A percentile compares a stretch with the other conserved stretches of the same genome.
phyloP scores from a whole-genome alignment of 805 yeast species.

The Debaryomyces hansenii region DNA sequence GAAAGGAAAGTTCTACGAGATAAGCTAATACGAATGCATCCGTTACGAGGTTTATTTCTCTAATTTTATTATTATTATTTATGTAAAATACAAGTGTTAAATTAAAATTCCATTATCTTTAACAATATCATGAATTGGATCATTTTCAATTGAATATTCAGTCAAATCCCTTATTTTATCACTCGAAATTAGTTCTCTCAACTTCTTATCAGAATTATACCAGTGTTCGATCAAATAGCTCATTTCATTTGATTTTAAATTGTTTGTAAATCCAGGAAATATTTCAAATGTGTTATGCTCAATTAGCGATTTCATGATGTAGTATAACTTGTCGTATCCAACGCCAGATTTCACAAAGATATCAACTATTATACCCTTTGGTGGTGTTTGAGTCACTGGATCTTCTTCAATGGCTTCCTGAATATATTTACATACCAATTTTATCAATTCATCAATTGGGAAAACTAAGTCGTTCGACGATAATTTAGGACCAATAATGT shows the following conservation, averaged over 20 bases:
- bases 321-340: constrained; percentile 63
- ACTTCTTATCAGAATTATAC: constrained; percentile 63
- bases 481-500: constrained; percentile 61
- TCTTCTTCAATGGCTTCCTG: constrained; percentile 35
- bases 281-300: constrained; percentile 57
- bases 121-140: constrained; percentile 49
- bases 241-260: constrained; percentile 53
- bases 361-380: constrained; percentile 60
- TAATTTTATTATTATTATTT: neutral
- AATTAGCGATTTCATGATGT: constrained; percentile 59
- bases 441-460: constrained; percentile 71
- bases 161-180: constrained; percentile 46
- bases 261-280: constrained; percentile 45
- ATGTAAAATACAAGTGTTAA: constrained; percentile 1
- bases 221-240: constrained; percentile 61
- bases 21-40: constrained; percentile 20
- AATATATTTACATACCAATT: constrained; percentile 60
- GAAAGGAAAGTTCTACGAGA: constrained; percentile 46
- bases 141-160: constrained; percentile 50
- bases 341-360: constrained; percentile 66
- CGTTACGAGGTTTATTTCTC: neutral
- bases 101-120: constrained; percentile 14
- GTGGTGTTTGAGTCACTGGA: constrained; percentile 30
- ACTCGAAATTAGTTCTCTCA: constrained; percentile 55
- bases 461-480: constrained; percentile 73